phyloP scores from a whole-genome alignment of 257 asterid genomes.

The Solanum okadae region DNA sequence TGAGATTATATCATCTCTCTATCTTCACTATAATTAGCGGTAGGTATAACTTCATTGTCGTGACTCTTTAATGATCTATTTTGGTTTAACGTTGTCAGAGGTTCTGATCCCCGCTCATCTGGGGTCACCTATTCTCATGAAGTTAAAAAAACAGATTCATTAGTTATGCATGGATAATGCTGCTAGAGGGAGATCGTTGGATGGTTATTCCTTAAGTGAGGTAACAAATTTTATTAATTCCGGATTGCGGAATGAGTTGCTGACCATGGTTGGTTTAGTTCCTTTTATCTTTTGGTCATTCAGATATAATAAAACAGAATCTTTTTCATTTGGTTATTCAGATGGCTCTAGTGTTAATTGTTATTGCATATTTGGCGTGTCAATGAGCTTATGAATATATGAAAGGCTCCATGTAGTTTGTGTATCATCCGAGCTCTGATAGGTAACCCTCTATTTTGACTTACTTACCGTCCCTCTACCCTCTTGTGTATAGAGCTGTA shows the following conservation, averaged over 20 bases:
- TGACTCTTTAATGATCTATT: conserved; percentile 14
- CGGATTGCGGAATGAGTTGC: conserved; percentile 8
- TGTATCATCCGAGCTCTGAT: background rate
- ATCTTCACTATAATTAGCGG: conserved; percentile 81
- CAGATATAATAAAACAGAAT: background rate
- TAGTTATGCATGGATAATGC: conserved; percentile 24
- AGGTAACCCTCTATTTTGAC: conserved; percentile 7
- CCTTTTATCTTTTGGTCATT: conserved; percentile 8
- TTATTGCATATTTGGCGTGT: conserved; percentile 12
- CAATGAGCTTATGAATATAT: conserved; percentile 13
- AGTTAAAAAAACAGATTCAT: conserved; percentile 14
- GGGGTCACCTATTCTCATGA: conserved; percentile 10
- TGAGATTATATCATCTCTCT: conserved; percentile 63
- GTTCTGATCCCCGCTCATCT: conserved; percentile 11
- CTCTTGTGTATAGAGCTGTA: conserved; percentile 3
- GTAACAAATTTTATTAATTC: conserved; percentile 26
- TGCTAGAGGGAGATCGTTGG: conserved; percentile 25
- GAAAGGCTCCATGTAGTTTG: conserved; percentile 1
- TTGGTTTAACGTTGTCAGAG: background rate
- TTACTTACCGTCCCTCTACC: conserved; percentile 1
- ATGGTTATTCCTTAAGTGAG: conserved; percentile 12
- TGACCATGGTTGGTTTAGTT: conserved; percentile 4
- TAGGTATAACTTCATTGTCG: conserved; percentile 35
- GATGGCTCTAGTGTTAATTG: conserved; percentile 13
- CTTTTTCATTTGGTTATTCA: conserved; percentile 6